Conservation (phyloP, 768 basidiomycete species). For the Leucocoprinus sp. region DNA sequence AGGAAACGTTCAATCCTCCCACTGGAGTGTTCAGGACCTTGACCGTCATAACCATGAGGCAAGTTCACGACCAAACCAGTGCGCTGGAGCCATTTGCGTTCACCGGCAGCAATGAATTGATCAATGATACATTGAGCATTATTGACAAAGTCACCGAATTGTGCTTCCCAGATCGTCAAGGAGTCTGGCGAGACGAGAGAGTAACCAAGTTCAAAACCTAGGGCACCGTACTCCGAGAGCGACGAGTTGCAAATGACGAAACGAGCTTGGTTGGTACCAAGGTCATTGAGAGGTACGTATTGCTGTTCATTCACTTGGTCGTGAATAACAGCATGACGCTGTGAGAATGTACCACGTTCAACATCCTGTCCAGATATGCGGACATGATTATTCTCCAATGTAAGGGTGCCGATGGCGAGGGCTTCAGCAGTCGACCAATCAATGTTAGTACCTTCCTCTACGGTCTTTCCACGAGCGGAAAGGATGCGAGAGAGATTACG, state of each 20-base stretch:
- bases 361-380: slow-evolving; percentile 97
- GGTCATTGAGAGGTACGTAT: slow-evolving; percentile 83
- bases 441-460: slow-evolving; percentile 86
- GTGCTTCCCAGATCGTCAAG: slow-evolving; percentile 96
- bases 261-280: slow-evolving; percentile 80
- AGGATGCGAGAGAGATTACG: slow-evolving; percentile 94
- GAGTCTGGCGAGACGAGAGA: slow-evolving; percentile 93
- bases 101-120: slow-evolving; percentile 96
- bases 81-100: slow-evolving; percentile 96
- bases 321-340: slow-evolving; percentile 94
- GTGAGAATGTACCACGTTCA: slow-evolving; percentile 97
- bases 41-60: slow-evolving; percentile 97
- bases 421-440: slow-evolving; percentile 99
- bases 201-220: slow-evolving; percentile 98
- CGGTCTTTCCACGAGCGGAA: slow-evolving; percentile 74
- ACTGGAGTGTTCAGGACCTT: slow-evolving; percentile 97
- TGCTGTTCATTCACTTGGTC: slow-evolving; percentile 91
- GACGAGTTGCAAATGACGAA: slow-evolving; percentile 97
- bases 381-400: slow-evolving; percentile 88
- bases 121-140: slow-evolving; percentile 98
- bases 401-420: slow-evolving; percentile 89
- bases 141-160: slow-evolving; percentile 98
- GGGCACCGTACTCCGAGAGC: slow-evolving; percentile 87
- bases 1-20: slow-evolving; percentile 94
- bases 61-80: slow-evolving; percentile 82